Evolutionary conservation across 2,329 filamentous ascomycete species (phyloP).

Genomic region (Epicoccum nigrum): DNA sequence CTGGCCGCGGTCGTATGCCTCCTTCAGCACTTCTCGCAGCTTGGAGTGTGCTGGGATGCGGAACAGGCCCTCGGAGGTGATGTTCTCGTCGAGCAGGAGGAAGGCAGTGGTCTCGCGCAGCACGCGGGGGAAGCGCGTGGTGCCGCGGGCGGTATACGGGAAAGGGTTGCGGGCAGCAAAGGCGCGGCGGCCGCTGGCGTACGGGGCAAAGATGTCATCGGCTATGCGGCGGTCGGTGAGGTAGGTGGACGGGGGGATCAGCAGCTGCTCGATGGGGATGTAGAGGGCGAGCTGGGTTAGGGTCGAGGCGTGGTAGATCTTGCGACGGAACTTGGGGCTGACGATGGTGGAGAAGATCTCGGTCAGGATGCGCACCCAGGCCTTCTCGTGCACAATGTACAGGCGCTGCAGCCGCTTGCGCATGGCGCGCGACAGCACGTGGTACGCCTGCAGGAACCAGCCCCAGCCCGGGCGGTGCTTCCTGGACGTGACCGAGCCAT

Average conservation of each 20-base stretch:
- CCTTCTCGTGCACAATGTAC: slow-evolving; percentile 64
- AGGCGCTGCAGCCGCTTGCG: slow-evolving; percentile 62
- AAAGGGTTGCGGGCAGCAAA: slow-evolving; percentile 57
- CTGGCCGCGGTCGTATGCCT: slow-evolving; percentile 62
- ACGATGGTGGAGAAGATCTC: slow-evolving; percentile 64
- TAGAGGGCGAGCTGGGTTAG: slow-evolving; percentile 57
- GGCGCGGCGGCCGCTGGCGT: slow-evolving; percentile 53
- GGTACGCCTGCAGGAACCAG: slow-evolving; percentile 64
- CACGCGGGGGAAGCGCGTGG: slow-evolving; percentile 57
- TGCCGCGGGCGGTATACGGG: slow-evolving; percentile 52
- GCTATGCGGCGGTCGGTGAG: slow-evolving; percentile 59
- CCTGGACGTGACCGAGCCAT: slow-evolving; percentile 53
- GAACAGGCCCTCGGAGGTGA: slow-evolving; percentile 60
- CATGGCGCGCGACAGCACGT: slow-evolving; percentile 60
- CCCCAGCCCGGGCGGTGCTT: slow-evolving; percentile 59
- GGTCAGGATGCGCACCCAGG: slow-evolving; percentile 62
- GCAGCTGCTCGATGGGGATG: slow-evolving; percentile 58
- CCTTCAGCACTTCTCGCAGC: slow-evolving; percentile 57
- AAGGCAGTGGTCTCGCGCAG: slow-evolving; percentile 61
- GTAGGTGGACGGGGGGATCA: slow-evolving; percentile 61
- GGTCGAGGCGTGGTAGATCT: slow-evolving; percentile 61
- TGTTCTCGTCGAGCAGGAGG: slow-evolving; percentile 55
- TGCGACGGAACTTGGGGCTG: slow-evolving; percentile 62
- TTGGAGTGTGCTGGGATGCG: slow-evolving; percentile 59
- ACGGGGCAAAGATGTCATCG: slow-evolving; percentile 55